Evolutionary conservation across 345 rosid genomes (phyloP).

Genomic region (Euphorbia lathyris): DNA sequence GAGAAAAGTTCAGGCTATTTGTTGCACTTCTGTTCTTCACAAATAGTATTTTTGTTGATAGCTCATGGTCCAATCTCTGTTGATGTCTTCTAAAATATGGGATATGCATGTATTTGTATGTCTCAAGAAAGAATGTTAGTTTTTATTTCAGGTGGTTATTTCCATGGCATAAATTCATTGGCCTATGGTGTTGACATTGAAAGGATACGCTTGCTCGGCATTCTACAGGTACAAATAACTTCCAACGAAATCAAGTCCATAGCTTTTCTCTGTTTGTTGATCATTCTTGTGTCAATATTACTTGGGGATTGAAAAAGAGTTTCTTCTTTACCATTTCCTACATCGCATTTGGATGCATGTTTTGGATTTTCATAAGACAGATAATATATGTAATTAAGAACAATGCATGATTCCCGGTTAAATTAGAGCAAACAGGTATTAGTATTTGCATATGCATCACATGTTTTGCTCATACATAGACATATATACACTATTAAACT

Average conservation of each 20-base stretch:
- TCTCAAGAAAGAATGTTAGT: background rate
- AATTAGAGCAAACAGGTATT: background rate
- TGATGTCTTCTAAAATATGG: background rate
- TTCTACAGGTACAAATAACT: conserved; percentile 37
- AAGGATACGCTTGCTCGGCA: conserved; percentile 47
- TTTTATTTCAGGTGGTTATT: conserved; percentile 41
- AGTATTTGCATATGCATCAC: background rate
- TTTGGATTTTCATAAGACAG: background rate
- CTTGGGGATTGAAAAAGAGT: background rate
- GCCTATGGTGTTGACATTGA: conserved; percentile 46
- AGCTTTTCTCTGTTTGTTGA: background rate
- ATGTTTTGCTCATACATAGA: background rate
- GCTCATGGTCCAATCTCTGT: background rate
- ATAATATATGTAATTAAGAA: background rate
- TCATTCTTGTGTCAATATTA: background rate
- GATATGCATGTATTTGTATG: background rate
- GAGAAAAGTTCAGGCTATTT: too few species aligned
- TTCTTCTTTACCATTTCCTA: background rate
- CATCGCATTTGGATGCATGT: background rate
- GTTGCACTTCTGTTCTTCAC: too few species aligned
- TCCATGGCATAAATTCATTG: conserved; percentile 41
- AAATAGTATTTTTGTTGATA: background rate
- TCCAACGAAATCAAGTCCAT: background rate
- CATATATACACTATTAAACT: conserved; percentile 8
- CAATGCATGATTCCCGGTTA: background rate